Evolutionary conservation across 2,329 filamentous ascomycete species (phyloP).

Genomic region (Penicillium freii): DNA sequence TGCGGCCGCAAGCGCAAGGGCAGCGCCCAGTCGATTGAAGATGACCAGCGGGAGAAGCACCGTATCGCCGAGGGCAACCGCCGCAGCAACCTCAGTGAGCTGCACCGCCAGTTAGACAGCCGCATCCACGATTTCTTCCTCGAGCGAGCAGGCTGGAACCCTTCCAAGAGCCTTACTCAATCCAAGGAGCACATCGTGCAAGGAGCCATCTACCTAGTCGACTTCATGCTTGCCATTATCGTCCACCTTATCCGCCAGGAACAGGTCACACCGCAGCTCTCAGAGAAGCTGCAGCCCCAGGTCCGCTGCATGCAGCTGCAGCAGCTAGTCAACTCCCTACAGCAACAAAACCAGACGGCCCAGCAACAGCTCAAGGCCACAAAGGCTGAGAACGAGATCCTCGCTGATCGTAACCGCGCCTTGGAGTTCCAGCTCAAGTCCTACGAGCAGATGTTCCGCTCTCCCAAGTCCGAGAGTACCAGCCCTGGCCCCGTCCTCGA

Average conservation of each 20-base stretch:
- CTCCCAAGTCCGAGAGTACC: conserved; percentile 34
- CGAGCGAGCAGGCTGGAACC: conserved; percentile 42
- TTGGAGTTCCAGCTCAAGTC: conserved; percentile 41
- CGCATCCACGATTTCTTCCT: conserved; percentile 42
- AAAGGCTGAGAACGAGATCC: conserved; percentile 37
- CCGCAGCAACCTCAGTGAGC: conserved; percentile 41
- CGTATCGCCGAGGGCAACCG: conserved; percentile 42
- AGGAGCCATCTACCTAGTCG: conserved; percentile 39
- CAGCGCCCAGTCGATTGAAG: conserved; percentile 32
- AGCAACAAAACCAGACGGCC: conserved; percentile 37
- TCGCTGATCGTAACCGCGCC: conserved; percentile 37
- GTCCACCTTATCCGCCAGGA: conserved; percentile 37
- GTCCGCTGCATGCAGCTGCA: conserved; percentile 42
- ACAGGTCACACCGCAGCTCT: conserved; percentile 36
- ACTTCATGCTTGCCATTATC: conserved; percentile 41
- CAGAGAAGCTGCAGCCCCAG: conserved; percentile 40
- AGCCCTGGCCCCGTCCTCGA: conserved; percentile 28
- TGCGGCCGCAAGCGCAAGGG: conserved; percentile 43
- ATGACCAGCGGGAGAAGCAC: conserved; percentile 43
- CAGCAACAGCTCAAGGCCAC: conserved; percentile 36
- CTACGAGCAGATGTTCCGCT: conserved; percentile 40
- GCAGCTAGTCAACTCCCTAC: conserved; percentile 34
- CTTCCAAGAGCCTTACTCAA: conserved; percentile 39
- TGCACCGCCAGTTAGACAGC: conserved; percentile 39
- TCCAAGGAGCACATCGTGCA: conserved; percentile 45